Base-by-base conservation (phyloP, 1,284 basidiomycete genomes). In the Ustilago crameri region DNA sequence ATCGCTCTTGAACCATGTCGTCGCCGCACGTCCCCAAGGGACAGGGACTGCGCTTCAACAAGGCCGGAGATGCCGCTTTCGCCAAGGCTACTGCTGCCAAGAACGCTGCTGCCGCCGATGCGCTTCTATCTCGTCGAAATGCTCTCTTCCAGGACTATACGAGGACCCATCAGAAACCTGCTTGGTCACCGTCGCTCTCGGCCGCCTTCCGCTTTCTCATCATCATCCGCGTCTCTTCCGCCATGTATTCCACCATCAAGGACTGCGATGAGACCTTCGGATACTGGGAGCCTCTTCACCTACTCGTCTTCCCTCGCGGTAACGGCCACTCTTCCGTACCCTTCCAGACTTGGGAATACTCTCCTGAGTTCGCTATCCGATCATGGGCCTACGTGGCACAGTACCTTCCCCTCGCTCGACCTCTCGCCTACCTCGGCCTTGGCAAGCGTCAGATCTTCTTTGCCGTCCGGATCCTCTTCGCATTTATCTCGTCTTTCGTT, bases 291-390 rank as follows among this genome's bases (percentile, higher is more conserved):
- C 95, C 96, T 22, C 85, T 98, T 32, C 95, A 98, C 84, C 93
- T 79, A 5, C 94, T 84, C 86, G 95, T 90, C 74, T 71, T 70
- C 52, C 55, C 67, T 44, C 49, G 34, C 14, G 48, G 34, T 51
- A 32, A 42, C 9, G 26, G 41, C 15, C 50, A 51, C 15, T 51
- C 42, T 15, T 45, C 48, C n/a, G 55, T 53, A 1, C 45, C 92
- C 8, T 98, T 98, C 84, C 94, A 98, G 85, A 98, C 96, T 1
- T 98, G 96, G 96, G 96, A 98, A 82, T 90, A 93, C 8, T 92
- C 94, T 10, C 94, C 96, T 7, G 85, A 88, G 57, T 97, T 91
- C 81, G 90, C 93, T 7, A 90, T 99, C 69, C 87, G 96, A 64
- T 95, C 92, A 69, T 98, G 94, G 93, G 89, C 93, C 9, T 98